phyloP scores from a whole-genome alignment of 2,329 filamentous ascomycete genomes.

The Thielaviopsis populi region DNA sequence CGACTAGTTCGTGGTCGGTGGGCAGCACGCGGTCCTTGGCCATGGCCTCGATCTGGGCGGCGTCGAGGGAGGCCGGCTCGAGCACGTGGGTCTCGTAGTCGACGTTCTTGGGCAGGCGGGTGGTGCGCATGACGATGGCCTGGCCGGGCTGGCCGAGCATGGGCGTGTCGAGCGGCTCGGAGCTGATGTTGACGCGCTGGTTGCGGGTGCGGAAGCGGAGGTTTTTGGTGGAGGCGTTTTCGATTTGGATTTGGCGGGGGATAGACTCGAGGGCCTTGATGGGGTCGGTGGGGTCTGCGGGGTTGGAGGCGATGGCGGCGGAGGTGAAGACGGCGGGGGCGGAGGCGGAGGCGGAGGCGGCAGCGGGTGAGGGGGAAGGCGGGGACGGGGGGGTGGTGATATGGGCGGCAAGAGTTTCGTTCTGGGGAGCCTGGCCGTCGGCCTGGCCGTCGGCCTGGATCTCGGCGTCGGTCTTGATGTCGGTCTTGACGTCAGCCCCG shows the following conservation, averaged over 20 bases:
- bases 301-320: too few species aligned
- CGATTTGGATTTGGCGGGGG: slow-evolving; percentile 5
- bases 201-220: neutral
- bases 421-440: neutral
- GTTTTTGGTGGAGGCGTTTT: neutral
- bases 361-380: neutral
- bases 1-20: slow-evolving; percentile 26
- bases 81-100: slow-evolving; percentile 1
- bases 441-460: neutral
- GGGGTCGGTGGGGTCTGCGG: neutral
- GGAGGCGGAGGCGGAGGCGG: too few species aligned
- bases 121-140: slow-evolving; percentile 34
- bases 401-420: neutral
- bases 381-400: neutral
- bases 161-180: slow-evolving; percentile 21
- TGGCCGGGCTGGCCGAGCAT: slow-evolving; percentile 27
- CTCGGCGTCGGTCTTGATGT: neutral
- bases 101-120: slow-evolving; percentile 11
- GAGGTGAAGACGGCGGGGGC: neutral
- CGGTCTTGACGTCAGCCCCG: neutral
- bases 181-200: slow-evolving; percentile 9
- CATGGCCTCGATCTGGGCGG: slow-evolving; percentile 24
- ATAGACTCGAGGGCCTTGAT: slow-evolving; percentile 7
- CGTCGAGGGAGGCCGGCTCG: slow-evolving; percentile 16
- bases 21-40: slow-evolving; percentile 22